Base-by-base conservation (phyloP, 331 rosid genomes). In the Acacia concinna region DNA sequence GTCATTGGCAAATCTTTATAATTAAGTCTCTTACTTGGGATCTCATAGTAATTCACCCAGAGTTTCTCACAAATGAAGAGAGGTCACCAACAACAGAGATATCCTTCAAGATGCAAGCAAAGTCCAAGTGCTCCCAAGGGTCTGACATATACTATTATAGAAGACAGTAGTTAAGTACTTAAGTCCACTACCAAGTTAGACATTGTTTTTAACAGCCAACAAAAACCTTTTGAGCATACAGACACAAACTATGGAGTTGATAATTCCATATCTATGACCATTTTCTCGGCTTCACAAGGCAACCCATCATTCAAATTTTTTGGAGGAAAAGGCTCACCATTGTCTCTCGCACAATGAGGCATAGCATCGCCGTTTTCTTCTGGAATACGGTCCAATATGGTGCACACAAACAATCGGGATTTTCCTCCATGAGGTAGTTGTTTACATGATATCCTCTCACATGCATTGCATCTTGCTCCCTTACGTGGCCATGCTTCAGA, bases 381-480 rank as follows among this genome's bases (percentile, higher is more conserved):
- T 5, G 84, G 82, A 73, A 80, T 68, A 66, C 72, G 82, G 28
- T 87, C 87, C 51, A 79, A 56, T 60, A 78, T 81, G 78, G 83
- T 43, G 60, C 73, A 25, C 32, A 79, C 64, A 71, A 80, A 63
- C 79, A 74, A 51, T 80, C 85, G 78, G 75, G 72, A 27, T 78
- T 84, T 71, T 85, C 85, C 57, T 81, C 81, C 87, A 78, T 65
- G 47, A 76, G 85, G 82, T 83, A 81, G 70, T 81, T 85, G 38
- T 47, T 66, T 15, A 68, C 56, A 10, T 70, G 67, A 67, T 75
- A 75, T 41, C 75, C 87, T 46, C 51, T 75, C 51, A 17, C 20
- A 6, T 15, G 66, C 57, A 12, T 80, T 41, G 68, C 65, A 78
- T 72, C 38, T 25, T 65, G 44, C 32, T 69, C 59, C 68, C 65